Evolutionary conservation across 805 yeast species (phyloP).

Genomic region (Kazachstania bromeliacearum): DNA sequence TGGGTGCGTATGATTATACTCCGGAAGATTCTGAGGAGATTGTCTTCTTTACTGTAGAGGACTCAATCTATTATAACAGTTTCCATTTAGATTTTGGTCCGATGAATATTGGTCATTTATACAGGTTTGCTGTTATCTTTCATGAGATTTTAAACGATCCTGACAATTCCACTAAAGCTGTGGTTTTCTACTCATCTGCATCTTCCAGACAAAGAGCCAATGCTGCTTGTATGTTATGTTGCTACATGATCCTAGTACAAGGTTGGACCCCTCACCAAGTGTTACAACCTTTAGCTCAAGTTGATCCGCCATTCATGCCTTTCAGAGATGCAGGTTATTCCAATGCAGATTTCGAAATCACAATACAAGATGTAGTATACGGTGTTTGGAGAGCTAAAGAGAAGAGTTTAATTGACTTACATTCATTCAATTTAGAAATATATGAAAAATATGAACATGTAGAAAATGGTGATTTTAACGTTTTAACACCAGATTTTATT

Average conservation of each 20-base stretch:
- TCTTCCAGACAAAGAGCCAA: conserved; percentile 78
- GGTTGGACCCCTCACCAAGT: conserved; percentile 99
- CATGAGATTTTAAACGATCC: conserved; percentile 87
- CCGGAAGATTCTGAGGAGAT: conserved; percentile 70
- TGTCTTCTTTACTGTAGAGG: conserved; percentile 87
- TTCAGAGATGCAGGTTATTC: conserved; percentile 98
- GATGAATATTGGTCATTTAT: conserved; percentile 81
- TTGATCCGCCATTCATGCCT: conserved; percentile 87
- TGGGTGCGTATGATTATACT: conserved; percentile 75
- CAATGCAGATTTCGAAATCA: conserved; percentile 84
- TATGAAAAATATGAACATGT: conserved; percentile 92
- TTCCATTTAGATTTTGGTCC: conserved; percentile 97
- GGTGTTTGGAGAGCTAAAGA: conserved; percentile 98
- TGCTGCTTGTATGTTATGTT: conserved; percentile 87
- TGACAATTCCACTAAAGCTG: conserved; percentile 74
- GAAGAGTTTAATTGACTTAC: conserved; percentile 76
- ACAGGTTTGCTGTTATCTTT: conserved; percentile 88
- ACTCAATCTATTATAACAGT: conserved; percentile 84
- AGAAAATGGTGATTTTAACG: conserved; percentile 94
- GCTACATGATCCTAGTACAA: conserved; percentile 91
- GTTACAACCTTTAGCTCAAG: conserved; percentile 84
- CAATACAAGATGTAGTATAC: conserved; percentile 90
- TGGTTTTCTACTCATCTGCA: conserved; percentile 80
- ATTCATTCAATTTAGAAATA: conserved; percentile 81
- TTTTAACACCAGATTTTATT: conserved; percentile 82